Evolutionary conservation across 306 rosid genomes (phyloP).

Genomic region (Pueraria montana): DNA sequence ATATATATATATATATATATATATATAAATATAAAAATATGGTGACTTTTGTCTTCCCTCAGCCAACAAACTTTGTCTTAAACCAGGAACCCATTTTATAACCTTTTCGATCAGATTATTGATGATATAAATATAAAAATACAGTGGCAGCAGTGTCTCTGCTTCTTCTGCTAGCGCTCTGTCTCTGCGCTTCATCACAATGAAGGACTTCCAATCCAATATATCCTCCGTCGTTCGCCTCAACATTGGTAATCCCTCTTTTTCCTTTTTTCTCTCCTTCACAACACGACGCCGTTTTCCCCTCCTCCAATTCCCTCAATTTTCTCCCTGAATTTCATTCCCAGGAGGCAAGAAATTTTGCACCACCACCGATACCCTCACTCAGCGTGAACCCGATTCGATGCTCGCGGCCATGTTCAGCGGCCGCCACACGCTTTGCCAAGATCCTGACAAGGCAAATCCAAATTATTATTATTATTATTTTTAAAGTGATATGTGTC

Average conservation of each 20-base stretch:
- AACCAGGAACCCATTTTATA: too few species aligned
- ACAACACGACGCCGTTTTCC: slow-evolving; percentile 13
- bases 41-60: too few species aligned
- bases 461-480: background rate
- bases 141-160: background rate
- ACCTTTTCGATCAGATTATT: too few species aligned
- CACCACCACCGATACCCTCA: slow-evolving; percentile 80
- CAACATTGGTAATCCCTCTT: slow-evolving; percentile 66
- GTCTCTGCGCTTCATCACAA: background rate
- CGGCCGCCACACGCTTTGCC: slow-evolving; percentile 82
- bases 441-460: slow-evolving; percentile 64
- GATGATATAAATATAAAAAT: too few species aligned
- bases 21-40: too few species aligned
- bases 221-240: slow-evolving; percentile 71
- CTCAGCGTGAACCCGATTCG: slow-evolving; percentile 89
- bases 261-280: background rate
- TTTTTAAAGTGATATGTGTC: background rate
- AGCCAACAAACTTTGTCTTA: too few species aligned
- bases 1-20: too few species aligned
- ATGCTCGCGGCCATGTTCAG: slow-evolving; percentile 98
- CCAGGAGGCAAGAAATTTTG: slow-evolving; percentile 90
- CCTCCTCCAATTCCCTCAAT: background rate
- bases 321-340: background rate
- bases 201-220: slow-evolving; percentile 51
- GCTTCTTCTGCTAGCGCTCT: background rate